phyloP scores from a whole-genome alignment of 2,329 filamentous ascomycete genomes.

The Diaporthe australafricana region DNA sequence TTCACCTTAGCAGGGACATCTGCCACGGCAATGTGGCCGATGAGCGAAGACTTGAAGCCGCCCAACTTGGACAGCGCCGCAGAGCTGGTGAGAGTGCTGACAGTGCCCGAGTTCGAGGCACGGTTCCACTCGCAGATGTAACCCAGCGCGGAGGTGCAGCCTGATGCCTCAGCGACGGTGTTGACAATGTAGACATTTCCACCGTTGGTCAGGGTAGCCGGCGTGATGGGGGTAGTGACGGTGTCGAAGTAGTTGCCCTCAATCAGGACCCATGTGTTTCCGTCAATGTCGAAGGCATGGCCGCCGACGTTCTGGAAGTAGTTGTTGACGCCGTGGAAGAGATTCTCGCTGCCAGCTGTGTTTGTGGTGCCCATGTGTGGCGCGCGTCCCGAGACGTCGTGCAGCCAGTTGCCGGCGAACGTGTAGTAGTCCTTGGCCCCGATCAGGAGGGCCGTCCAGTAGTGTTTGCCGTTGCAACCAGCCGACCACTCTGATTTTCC shows the following conservation, averaged over 20 bases:
- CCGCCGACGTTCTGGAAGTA: constrained; percentile 63
- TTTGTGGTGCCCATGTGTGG: constrained; percentile 45
- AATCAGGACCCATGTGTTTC: constrained; percentile 58
- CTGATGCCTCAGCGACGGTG: constrained; percentile 46
- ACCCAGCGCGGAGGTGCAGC: constrained; percentile 58
- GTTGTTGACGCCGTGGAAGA: constrained; percentile 72
- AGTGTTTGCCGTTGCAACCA: constrained; percentile 69
- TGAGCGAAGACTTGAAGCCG: constrained; percentile 16
- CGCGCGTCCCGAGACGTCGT: constrained; percentile 66
- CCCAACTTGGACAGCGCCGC: constrained; percentile 60
- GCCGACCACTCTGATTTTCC: constrained; percentile 65
- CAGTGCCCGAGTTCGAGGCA: constrained; percentile 54
- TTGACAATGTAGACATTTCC: constrained; percentile 38
- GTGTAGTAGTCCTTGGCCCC: constrained; percentile 67
- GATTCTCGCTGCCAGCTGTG: constrained; percentile 64
- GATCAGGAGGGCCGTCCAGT: constrained; percentile 69
- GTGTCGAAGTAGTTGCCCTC: constrained; percentile 71
- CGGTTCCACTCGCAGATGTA: constrained; percentile 63
- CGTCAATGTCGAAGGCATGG: constrained; percentile 66
- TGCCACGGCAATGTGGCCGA: not conserved
- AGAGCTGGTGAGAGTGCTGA: constrained; percentile 54
- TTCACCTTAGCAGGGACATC: constrained; percentile 18
- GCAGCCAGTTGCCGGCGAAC: constrained; percentile 70
- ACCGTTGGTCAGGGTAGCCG: constrained; percentile 33
- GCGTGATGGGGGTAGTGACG: constrained; percentile 55